Evolutionary conservation across 306 rosid genomes (phyloP).

Genomic region (Cicer arietinum): DNA sequence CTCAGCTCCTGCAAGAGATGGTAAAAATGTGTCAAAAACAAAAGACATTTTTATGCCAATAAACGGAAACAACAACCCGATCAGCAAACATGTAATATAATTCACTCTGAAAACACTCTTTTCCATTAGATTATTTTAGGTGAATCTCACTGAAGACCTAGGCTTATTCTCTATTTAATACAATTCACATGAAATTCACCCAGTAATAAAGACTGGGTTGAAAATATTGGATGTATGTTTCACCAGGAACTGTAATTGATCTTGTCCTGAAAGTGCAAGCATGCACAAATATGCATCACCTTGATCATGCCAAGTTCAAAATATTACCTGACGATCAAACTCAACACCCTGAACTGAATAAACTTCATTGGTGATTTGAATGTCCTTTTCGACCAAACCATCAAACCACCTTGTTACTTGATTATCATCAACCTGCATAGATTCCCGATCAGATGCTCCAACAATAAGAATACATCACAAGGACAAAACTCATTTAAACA

Average conservation of each 20-base stretch:
- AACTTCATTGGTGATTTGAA: constrained; percentile 73
- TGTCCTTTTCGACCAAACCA: constrained; percentile 74
- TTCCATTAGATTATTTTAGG: background rate
- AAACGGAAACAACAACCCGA: background rate
- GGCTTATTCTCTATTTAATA: background rate
- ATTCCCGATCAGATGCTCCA: constrained; percentile 55
- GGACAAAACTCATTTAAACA: background rate
- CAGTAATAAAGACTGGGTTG: background rate
- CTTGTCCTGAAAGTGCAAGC: constrained; percentile 13
- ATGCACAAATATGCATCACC: background rate
- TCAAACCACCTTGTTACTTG: constrained; percentile 76
- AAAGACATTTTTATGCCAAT: background rate
- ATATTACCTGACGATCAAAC: constrained; percentile 86
- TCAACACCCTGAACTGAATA: constrained; percentile 81
- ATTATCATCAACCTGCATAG: constrained; percentile 45
- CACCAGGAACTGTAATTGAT: background rate
- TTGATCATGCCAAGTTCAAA: constrained; percentile 5
- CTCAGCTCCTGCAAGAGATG: constrained; percentile 74
- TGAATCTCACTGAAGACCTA: background rate
- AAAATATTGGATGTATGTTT: constrained; percentile 9
- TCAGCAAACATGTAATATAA: too few relatives aligned
- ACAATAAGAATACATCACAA: constrained; percentile 31
- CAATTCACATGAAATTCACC: background rate
- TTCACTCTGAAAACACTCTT: background rate
- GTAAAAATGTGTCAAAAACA: constrained; percentile 14